phyloP scores from a whole-genome alignment of 73 alveolate species.

The Uronychia setigera region DNA sequence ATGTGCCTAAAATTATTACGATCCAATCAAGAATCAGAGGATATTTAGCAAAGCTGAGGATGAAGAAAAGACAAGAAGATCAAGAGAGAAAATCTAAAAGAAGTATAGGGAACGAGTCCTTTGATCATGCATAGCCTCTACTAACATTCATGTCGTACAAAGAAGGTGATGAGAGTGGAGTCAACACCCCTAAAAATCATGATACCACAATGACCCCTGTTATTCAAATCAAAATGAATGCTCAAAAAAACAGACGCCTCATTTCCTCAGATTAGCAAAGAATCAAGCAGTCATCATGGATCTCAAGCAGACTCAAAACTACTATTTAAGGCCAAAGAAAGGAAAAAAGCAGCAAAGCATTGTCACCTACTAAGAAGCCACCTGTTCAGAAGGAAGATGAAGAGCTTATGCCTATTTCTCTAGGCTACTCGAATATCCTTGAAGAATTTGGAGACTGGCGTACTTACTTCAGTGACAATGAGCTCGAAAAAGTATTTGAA shows the following conservation, averaged over 20 bases:
- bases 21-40: neutral
- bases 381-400: no score
- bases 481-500: constrained; percentile 19
- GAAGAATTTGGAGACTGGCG: no score
- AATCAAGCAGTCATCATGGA: no score
- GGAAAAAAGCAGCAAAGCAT: no score
- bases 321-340: no score
- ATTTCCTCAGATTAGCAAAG: no score
- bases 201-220: neutral
- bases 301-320: no score
- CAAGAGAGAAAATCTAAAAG: neutral
- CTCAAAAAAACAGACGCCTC: no score
- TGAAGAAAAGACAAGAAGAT: neutral
- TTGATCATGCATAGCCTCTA: no score
- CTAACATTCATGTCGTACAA: neutral
- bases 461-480: constrained; percentile 15
- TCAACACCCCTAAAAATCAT: neutral
- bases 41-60: neutral
- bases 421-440: no score
- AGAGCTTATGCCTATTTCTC: no score
- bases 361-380: no score
- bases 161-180: neutral
- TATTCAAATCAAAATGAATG: neutral
- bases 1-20: neutral
- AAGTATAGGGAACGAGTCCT: neutral